These are phyloP conservation scores for Turritis glabra DNA, from an alignment of 345 rosid genomes.

Conservation along the genomic window DNA sequence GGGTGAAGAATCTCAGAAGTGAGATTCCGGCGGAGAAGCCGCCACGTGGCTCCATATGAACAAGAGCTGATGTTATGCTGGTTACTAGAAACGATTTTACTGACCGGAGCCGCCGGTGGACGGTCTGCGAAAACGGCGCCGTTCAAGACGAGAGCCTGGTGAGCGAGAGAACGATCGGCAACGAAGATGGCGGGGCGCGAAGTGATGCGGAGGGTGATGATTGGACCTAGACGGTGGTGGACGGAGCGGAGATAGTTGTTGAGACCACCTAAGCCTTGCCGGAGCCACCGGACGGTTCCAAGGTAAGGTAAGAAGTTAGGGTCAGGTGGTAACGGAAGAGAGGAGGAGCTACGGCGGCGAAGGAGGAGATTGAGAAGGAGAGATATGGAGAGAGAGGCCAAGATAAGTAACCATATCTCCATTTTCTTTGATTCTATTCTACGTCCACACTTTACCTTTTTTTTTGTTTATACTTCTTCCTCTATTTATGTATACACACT, in stretches of 20 bases:
- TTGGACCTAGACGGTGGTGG: slow-evolving; percentile 37
- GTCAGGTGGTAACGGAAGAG: slow-evolving; percentile 36
- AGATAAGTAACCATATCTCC: slow-evolving; percentile 33
- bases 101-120: slow-evolving; percentile 23
- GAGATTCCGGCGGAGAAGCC: slow-evolving; percentile 26
- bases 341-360: not conserved
- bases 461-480: not conserved
- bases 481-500: not conserved
- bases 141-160: slow-evolving; percentile 33
- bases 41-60: slow-evolving; percentile 36
- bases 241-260: not conserved
- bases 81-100: not conserved
- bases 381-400: not conserved
- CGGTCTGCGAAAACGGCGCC: slow-evolving; percentile 40
- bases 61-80: slow-evolving; percentile 28
- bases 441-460: not conserved
- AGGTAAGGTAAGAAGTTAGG: slow-evolving; percentile 28
- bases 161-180: slow-evolving; percentile 33
- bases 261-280: slow-evolving; percentile 16
- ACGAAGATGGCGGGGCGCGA: slow-evolving; percentile 35
- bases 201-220: slow-evolving; percentile 35
- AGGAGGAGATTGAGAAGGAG: not conserved
- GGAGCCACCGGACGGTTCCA: slow-evolving; percentile 33
- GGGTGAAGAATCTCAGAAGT: slow-evolving; percentile 34
- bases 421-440: not conserved